phyloP scores from a whole-genome alignment of 2,329 filamentous ascomycete genomes.

The Hypoxylon sp. region DNA sequence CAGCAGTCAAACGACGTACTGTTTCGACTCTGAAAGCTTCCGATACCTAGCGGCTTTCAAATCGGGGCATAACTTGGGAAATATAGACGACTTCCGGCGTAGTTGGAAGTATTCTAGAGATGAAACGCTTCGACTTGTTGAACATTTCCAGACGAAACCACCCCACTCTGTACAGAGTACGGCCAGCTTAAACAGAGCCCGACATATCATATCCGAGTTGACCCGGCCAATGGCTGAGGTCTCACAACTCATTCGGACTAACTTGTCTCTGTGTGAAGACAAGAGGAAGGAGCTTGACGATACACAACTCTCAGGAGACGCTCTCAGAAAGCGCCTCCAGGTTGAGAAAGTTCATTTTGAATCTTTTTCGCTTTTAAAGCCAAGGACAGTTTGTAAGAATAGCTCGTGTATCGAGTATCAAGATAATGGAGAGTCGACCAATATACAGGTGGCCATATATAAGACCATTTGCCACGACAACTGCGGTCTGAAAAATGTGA shows the following conservation, averaged over 20 bases:
- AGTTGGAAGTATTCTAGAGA: conserved; percentile 1
- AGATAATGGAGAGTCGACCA: background rate
- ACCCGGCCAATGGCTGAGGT: conserved; percentile 58
- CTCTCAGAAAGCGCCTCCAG: background rate
- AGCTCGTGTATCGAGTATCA: background rate
- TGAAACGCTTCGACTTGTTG: background rate
- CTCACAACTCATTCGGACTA: conserved; percentile 1
- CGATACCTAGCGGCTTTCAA: background rate
- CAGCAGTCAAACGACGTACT: background rate
- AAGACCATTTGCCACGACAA: background rate
- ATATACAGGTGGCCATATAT: conserved; percentile 2
- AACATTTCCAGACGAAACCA: background rate
- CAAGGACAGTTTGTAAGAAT: background rate
- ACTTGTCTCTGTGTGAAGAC: conserved; percentile 26
- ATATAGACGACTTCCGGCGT: background rate
- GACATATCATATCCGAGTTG: conserved; percentile 56
- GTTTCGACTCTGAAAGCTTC: conserved; percentile 4
- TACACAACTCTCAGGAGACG: background rate
- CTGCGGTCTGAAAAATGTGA: background rate
- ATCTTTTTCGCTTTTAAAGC: background rate
- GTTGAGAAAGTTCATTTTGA: background rate
- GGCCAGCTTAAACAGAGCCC: conserved; percentile 56
- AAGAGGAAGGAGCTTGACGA: conserved; percentile 38
- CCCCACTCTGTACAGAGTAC: background rate
- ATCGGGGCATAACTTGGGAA: background rate